Conservation (phyloP, 345 rosid species). For the Hibiscus syriacus region DNA sequence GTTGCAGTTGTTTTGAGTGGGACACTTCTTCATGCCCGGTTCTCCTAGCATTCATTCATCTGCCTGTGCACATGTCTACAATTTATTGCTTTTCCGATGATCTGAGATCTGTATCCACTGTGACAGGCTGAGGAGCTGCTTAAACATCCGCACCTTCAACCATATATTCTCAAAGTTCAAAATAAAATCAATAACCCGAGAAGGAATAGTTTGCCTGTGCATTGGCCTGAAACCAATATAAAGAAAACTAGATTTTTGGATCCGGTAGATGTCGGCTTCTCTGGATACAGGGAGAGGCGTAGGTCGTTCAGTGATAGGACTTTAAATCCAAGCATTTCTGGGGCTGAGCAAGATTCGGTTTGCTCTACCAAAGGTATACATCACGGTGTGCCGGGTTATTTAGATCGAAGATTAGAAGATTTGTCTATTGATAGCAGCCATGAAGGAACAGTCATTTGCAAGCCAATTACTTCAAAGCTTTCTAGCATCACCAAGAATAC, state of each 20-base stretch:
- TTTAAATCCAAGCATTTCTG: conserved; percentile 81
- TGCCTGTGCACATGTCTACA: neutral
- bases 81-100: conserved; percentile 6
- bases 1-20: neutral
- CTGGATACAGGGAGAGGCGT: conserved; percentile 39
- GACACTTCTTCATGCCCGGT: neutral
- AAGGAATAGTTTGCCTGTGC: conserved; percentile 44
- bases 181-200: conserved; percentile 72
- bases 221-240: conserved; percentile 56
- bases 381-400: conserved; percentile 25
- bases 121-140: conserved; percentile 92
- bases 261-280: conserved; percentile 20
- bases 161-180: conserved; percentile 65
- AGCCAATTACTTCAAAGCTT: conserved; percentile 45
- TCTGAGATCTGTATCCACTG: neutral
- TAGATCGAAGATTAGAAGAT: conserved; percentile 34
- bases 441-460: conserved; percentile 69
- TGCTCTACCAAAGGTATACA: conserved; percentile 45
- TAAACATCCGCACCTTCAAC: conserved; percentile 66
- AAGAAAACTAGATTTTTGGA: conserved; percentile 56
- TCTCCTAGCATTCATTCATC: neutral
- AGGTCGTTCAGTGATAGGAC: conserved; percentile 54
- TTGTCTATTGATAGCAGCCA: conserved; percentile 51
- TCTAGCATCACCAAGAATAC: conserved; percentile 37
- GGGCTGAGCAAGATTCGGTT: conserved; percentile 58